Evolutionary conservation across 2,329 filamentous ascomycete genomes (phyloP), one percentile per base, ranked within the genome.

Genomic region (Colletotrichum tropicale): DNA sequence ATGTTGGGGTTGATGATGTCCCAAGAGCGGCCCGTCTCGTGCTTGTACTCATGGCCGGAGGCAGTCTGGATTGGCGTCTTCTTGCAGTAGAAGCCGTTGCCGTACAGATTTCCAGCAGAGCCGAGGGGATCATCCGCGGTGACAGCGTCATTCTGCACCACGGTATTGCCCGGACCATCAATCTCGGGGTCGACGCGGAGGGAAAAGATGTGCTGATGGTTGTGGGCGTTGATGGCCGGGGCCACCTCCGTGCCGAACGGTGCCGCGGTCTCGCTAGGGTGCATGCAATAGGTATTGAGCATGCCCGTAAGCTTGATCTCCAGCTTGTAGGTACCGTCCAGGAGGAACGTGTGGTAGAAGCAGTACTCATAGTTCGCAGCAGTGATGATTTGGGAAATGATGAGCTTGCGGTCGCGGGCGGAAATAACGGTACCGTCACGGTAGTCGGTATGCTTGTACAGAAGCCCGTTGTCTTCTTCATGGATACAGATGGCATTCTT

Each of bases 401-500:
- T 88, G 66, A 95, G 88, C 81, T 94, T 95, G 70, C 93, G 91
- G n/a, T 91, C 93, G 48, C 93, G 91, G 7, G 93, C 94, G 6
- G 94, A 92, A 13, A 94, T 92, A 56, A 91, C 88, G 4, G 90
- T 93, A 60, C 93, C 91, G 79, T 95, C 93, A 56, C 93, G 91
- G 88, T 94, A 95, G 81, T 95, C 93, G 21, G 91, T 94, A 83
- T 94, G 92, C 83, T 95, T 95, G 88, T 94, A 95, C 4, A 95
- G 85, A 68, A 95, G 94, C 4, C 93, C 93, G 3, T 91, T 90
- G 78, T 95, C 93, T 84, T 95, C 93, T 82, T 95, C 93, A 82
- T 95, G 93, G 74, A 95, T 93, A 79, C 93, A 95, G 77, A 95
- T 93, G 7, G 93, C 93, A 78, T 95, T 95, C 85, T 95, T 94